These are phyloP conservation scores for Ramularia endophylla DNA, from an alignment of 2,329 filamentous ascomycete species.

Conservation along the genomic window DNA sequence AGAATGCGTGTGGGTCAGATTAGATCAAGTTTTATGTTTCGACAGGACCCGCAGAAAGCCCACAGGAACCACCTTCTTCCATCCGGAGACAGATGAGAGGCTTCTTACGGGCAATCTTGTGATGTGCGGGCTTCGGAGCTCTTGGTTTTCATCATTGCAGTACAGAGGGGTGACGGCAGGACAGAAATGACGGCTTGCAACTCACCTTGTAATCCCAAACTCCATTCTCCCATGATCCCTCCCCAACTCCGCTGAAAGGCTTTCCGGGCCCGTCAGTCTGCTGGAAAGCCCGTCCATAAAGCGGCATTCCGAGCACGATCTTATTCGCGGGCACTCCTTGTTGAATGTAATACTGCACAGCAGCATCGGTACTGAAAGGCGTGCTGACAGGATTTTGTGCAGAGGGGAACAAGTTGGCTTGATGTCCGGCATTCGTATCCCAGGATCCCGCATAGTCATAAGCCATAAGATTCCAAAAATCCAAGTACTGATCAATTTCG, in stretches of 20 bases:
- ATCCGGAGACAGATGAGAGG: conserved; percentile 5
- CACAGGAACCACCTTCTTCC: conserved; percentile 12
- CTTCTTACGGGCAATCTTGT: conserved; percentile 4
- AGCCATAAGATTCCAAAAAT: conserved; percentile 49
- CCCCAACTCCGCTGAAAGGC: conserved; percentile 64
- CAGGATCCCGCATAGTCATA: conserved; percentile 67
- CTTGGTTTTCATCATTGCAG: conserved; percentile 43
- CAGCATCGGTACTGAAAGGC: conserved; percentile 69
- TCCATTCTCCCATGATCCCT: conserved; percentile 77
- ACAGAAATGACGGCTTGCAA: neutral
- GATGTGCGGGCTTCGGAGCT: conserved; percentile 12
- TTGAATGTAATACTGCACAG: conserved; percentile 63
- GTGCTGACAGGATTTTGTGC: conserved; percentile 55
- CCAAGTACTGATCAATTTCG: conserved; percentile 38
- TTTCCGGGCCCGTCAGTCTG: conserved; percentile 69
- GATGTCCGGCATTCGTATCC: conserved; percentile 67
- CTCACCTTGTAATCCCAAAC: conserved; percentile 76
- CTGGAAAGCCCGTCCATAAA: conserved; percentile 83
- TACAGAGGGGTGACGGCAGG: conserved; percentile 44
- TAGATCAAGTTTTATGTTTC: conserved; percentile 34
- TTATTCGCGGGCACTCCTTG: conserved; percentile 60
- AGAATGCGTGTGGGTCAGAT: conserved; percentile 31
- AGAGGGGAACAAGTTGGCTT: conserved; percentile 69
- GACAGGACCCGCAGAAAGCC: conserved; percentile 1
- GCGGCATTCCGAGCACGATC: conserved; percentile 83